Conservation (phyloP, 305 asterid genomes). For the Ilex paraguariensis region DNA sequence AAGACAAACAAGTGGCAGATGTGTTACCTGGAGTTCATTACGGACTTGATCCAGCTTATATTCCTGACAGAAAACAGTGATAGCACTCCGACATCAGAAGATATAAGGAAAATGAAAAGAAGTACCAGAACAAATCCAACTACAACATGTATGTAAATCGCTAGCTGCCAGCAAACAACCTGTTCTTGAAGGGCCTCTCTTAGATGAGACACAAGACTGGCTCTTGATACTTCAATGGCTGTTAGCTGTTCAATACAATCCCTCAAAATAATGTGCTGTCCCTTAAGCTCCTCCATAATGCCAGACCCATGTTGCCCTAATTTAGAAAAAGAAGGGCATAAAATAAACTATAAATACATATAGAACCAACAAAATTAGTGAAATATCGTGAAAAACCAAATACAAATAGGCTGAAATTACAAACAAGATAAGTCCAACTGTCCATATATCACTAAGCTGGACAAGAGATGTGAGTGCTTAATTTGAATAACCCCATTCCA, state of each 20-base stretch:
- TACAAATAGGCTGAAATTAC: too few relatives aligned
- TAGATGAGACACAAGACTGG: constrained; percentile 60
- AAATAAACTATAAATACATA: neutral
- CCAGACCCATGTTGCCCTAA: constrained; percentile 36
- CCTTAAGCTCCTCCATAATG: constrained; percentile 60
- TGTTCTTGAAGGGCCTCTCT: constrained; percentile 83
- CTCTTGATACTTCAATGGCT: constrained; percentile 62
- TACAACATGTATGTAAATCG: neutral
- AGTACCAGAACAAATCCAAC: neutral
- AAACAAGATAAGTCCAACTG: too few relatives aligned
- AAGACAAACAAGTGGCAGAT: neutral
- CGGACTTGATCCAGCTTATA: constrained; percentile 78
- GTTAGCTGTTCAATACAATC: constrained; percentile 68
- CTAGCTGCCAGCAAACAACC: constrained; percentile 32
- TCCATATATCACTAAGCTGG: too few relatives aligned
- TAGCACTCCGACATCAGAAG: constrained; percentile 15
- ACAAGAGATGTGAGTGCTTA: too few relatives aligned
- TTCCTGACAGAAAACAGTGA: constrained; percentile 41
- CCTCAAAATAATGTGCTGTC: constrained; percentile 56
- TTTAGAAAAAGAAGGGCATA: neutral
- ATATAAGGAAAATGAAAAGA: neutral
- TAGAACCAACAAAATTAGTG: neutral
- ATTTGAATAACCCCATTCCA: too few relatives aligned
- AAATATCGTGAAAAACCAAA: neutral
- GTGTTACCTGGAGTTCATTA: constrained; percentile 69